These are phyloP conservation scores for Hordeum pubiflorum DNA, from an alignment of 202 grass and related monocot genomes.

Conservation along the genomic window DNA sequence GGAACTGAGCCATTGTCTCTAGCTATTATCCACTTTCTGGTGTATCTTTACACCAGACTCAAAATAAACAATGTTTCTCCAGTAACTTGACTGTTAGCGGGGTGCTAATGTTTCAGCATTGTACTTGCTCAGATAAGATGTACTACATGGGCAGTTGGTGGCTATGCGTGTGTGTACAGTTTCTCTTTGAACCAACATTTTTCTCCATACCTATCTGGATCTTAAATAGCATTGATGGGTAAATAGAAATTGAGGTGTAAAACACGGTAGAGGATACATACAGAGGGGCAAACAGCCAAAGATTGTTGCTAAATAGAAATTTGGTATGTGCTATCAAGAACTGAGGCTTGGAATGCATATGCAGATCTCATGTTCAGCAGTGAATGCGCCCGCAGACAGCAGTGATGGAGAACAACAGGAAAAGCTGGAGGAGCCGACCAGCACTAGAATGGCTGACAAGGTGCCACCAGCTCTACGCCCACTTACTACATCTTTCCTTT, in stretches of 20 bases:
- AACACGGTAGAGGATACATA: not conserved
- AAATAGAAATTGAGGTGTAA: not conserved
- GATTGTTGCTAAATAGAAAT: not conserved
- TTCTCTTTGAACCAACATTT: not conserved
- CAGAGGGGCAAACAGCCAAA: not conserved
- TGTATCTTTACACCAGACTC: not conserved
- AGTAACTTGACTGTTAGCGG: constrained; percentile 1
- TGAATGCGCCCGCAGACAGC: constrained; percentile 38
- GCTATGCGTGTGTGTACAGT: not conserved
- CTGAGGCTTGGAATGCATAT: constrained; percentile 8
- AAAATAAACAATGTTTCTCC: constrained; percentile 9
- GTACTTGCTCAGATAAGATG: not conserved
- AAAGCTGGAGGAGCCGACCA: constrained; percentile 46
- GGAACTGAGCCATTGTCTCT: not conserved
- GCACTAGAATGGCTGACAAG: constrained; percentile 50
- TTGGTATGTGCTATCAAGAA: not conserved
- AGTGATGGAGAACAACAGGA: constrained; percentile 44
- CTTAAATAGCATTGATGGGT: constrained; percentile 10
- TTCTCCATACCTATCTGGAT: not conserved
- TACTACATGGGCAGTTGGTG: not conserved
- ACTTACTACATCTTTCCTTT: constrained; percentile 10
- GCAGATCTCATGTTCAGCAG: constrained; percentile 53
- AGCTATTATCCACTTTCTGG: not conserved
- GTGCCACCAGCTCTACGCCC: constrained; percentile 44
- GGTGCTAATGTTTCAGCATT: constrained; percentile 5